Conservation (phyloP, 73 alveolate species). For the Paramecium caudatum region DNA sequence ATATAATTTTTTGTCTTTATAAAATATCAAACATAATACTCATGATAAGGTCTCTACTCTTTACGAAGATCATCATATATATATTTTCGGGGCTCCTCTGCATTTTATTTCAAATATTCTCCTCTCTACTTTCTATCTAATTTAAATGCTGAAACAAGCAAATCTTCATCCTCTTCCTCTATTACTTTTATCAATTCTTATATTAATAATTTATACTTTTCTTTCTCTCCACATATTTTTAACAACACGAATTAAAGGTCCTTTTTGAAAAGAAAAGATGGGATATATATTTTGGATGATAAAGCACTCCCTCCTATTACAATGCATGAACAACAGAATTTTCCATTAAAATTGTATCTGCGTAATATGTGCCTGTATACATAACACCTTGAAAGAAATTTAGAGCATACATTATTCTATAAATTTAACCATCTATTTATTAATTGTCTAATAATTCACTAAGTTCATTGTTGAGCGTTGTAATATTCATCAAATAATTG, state of each 20-base stretch:
- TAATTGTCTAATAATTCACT: background rate
- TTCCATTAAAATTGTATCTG: slow-evolving; percentile 13
- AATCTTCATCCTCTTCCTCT: slow-evolving; percentile 31
- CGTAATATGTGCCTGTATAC: slow-evolving; percentile 36
- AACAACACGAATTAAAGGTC: background rate
- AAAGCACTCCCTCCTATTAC: slow-evolving; percentile 19
- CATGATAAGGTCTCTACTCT: background rate
- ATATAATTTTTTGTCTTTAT: background rate
- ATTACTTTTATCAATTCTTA: background rate
- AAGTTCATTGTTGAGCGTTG: background rate
- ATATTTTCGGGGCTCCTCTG: slow-evolving; percentile 25
- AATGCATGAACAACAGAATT: background rate
- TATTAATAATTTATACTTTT: background rate
- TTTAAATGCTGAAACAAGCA: background rate
- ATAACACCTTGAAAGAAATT: background rate
- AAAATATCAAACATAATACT: background rate
- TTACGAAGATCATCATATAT: background rate
- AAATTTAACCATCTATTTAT: slow-evolving; percentile 13
- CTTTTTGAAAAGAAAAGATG: background rate
- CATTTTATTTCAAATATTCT: background rate
- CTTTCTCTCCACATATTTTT: background rate
- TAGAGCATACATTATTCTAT: background rate
- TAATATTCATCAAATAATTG: background rate
- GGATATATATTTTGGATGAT: slow-evolving; percentile 54
- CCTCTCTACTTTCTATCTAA: background rate